Evolutionary conservation across 352 stramenopile species (phyloP), one percentile per base, ranked within the genome.

Genomic region (Globisporangium megalacanthum): DNA sequence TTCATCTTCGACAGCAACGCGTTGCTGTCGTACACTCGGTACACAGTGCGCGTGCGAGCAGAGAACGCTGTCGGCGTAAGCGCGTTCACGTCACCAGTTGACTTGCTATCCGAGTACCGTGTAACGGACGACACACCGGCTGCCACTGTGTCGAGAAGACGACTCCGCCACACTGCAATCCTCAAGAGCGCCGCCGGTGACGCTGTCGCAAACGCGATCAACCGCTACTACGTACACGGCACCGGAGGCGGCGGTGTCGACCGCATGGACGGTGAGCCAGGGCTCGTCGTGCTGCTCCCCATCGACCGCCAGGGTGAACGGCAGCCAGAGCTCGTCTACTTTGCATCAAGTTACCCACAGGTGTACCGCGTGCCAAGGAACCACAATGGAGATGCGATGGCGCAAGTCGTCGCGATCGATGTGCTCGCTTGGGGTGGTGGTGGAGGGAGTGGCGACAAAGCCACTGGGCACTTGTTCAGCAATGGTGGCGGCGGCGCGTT

Each of bases 381-480:
- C 7, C 52, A 72, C 14, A 62, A 6, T 15, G 60, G 15, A 22
- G 35, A 60, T 39, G 52, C 55, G 17, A 54, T 44, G n/a, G 42
- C 39, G n/a, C 78, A 78, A 6, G 61, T 94, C 33, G 73, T 89
- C 22, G 77, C 75, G 5, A 29, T 88, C 4, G 80, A 88, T 33
- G 60, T 85, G n/a, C 89, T 89, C 37, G 70, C 77, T 11, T 95
- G 86, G 83, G 85, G 85, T 0, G 85, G 60, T n/a, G 85, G 85
- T 10, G 83, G 85, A 8, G 85, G 81, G 35, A 79, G 79, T 20
- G 76, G 75, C 17, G 64, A 51, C 13, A 77, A 76, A 49, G 44
- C 44, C 17, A n/a, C 8, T 9, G 44, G 29, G 20, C 44, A 5
- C 25, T 29, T 29, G 8, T 31, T 75, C 6, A 78, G 65, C 6